phyloP scores from a whole-genome alignment of 768 basidiomycete genomes.

The Cubamyces lactineus region DNA sequence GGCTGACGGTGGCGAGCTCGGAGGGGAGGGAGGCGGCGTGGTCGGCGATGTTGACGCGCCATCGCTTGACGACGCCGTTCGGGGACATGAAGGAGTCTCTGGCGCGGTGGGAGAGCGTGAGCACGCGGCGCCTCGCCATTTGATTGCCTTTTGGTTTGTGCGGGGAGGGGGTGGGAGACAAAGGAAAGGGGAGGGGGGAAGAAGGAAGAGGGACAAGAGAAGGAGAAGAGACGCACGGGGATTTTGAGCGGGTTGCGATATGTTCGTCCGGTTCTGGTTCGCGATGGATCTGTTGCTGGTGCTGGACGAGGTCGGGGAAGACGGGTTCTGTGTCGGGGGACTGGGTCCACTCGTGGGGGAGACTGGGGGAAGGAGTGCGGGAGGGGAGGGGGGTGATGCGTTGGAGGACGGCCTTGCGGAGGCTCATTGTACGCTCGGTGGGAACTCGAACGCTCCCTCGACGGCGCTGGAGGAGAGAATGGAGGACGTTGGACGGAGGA shows the following conservation, averaged over 20 bases:
- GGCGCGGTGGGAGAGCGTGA: slow-evolving; percentile 4
- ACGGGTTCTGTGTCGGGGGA: slow-evolving; percentile 14
- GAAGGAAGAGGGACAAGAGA: background rate
- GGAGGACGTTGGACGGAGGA: background rate
- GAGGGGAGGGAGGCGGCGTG: slow-evolving; percentile 18
- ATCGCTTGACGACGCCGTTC: slow-evolving; percentile 25
- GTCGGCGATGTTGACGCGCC: slow-evolving; percentile 23
- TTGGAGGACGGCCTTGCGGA: slow-evolving; percentile 27
- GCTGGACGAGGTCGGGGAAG: slow-evolving; percentile 8
- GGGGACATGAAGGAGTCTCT: slow-evolving; percentile 21
- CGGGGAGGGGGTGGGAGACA: background rate
- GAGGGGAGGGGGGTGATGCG: slow-evolving; percentile 24
- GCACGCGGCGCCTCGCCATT: slow-evolving; percentile 1
- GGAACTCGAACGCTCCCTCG: no score
- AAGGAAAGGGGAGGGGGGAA: background rate
- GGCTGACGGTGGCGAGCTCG: slow-evolving; percentile 22
- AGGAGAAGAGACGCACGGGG: slow-evolving; percentile 19
- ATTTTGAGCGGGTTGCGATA: slow-evolving; percentile 12
- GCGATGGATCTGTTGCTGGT: background rate
- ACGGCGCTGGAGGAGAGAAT: background rate
- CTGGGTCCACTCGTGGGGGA: slow-evolving; percentile 24
- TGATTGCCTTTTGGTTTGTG: background rate
- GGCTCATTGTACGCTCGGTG: slow-evolving; percentile 20
- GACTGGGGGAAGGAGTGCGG: slow-evolving; percentile 23
- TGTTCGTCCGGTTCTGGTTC: slow-evolving; percentile 22